A percentile compares a stretch with the other conserved stretches of the same genome.
These are phyloP conservation scores for Zelonia costaricensis DNA, from an alignment of 208 protist genomes.

Conservation along the genomic window DNA sequence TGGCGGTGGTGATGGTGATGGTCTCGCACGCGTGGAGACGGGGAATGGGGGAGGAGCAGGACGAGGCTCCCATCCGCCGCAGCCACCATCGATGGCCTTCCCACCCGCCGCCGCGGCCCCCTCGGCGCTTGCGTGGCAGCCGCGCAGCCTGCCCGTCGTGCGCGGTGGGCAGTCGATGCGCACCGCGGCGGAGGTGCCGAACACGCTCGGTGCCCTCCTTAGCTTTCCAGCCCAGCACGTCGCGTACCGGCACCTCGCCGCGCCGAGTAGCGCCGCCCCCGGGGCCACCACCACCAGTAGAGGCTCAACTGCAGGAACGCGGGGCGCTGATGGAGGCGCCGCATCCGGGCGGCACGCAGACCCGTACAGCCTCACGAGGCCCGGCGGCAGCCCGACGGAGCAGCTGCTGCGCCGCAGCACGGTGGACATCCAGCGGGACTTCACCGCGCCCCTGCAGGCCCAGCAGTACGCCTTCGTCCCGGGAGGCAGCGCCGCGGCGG, in stretches of 20 bases:
- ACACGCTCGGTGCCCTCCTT: constrained; percentile 8
- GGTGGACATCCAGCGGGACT: constrained; percentile 36
- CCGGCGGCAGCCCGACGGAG: not conserved
- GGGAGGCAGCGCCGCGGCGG: not conserved
- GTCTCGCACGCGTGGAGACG: not conserved
- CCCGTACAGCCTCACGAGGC: not conserved
- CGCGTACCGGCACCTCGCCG: constrained; percentile 16
- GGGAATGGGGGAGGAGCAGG: not conserved
- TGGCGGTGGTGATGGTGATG: constrained; percentile 5
- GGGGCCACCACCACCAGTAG: not conserved
- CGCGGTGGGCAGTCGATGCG: constrained; percentile 18
- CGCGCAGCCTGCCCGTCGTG: constrained; percentile 13
- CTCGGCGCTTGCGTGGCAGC: constrained; percentile 14
- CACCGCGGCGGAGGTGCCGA: constrained; percentile 6
- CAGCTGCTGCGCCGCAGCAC: constrained; percentile 1
- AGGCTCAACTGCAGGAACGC: not conserved
- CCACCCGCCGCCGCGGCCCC: too few species aligned
- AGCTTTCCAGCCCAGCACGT: constrained; percentile 13
- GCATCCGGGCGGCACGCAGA: not conserved
- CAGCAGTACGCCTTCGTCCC: constrained; percentile 31
- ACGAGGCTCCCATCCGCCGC: not conserved
- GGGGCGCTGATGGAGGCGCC: not conserved
- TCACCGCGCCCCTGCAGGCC: constrained; percentile 11
- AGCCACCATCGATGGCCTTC: too few species aligned
- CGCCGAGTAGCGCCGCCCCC: not conserved